Conservation (phyloP, 345 rosid genomes). For the Laguncularia racemosa region DNA sequence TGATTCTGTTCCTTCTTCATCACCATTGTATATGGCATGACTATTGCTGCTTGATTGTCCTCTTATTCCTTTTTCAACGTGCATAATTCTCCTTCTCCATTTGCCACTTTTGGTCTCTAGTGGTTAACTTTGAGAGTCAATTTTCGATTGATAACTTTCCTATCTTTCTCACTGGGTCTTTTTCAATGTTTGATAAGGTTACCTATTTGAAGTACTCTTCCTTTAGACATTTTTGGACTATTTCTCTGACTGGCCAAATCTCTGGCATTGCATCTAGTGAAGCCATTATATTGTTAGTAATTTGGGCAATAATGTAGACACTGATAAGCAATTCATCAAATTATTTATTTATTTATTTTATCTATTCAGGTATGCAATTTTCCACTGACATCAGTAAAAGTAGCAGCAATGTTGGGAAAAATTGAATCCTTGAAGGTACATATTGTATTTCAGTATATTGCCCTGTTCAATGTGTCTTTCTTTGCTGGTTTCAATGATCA, state of each 20-base stretch:
- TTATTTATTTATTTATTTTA: not conserved
- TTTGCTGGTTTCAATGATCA: not conserved
- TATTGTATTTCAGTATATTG: not conserved
- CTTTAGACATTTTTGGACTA: not conserved
- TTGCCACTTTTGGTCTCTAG: no score
- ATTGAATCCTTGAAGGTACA: constrained; percentile 58
- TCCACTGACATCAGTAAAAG: constrained; percentile 50
- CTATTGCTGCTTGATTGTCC: no score
- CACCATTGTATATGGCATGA: no score
- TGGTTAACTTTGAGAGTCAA: no score
- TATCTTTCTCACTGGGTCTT: no score
- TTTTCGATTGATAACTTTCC: no score
- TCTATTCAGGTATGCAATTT: constrained; percentile 39
- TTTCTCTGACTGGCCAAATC: not conserved
- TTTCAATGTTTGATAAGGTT: not conserved
- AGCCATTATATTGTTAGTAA: not conserved
- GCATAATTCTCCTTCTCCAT: no score
- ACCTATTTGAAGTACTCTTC: not conserved
- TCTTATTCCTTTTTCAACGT: no score
- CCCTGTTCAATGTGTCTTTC: no score
- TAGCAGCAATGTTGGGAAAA: constrained; percentile 59
- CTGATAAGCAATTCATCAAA: not conserved
- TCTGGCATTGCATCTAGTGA: not conserved
- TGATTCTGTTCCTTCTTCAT: not conserved
- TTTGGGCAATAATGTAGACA: no score